Evolutionary conservation across 2,329 filamentous ascomycete genomes (phyloP).

Genomic region (Sporothrix inflata): DNA sequence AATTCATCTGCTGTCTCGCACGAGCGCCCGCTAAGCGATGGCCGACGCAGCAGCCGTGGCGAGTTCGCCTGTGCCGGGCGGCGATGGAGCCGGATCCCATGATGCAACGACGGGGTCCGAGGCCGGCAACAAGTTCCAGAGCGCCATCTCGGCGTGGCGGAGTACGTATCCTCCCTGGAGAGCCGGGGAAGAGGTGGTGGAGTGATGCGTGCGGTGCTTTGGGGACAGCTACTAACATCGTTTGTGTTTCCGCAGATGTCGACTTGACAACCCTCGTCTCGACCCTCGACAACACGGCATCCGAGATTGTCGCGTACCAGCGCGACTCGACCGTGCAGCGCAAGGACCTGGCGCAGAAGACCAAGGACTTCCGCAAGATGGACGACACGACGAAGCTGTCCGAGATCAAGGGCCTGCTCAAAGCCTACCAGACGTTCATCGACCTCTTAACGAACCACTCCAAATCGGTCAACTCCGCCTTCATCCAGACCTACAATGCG

Average conservation of each 20-base stretch:
- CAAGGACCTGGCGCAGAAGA: conserved; percentile 98
- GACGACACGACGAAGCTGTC: conserved; percentile 84
- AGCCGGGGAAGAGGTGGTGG: not conserved
- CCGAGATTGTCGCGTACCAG: conserved; percentile 90
- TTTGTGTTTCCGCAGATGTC: conserved; percentile 63
- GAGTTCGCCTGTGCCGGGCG: conserved; percentile 25
- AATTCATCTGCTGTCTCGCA: not conserved
- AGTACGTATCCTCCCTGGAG: conserved; percentile 58
- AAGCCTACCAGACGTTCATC: conserved; percentile 97
- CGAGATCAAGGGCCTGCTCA: conserved; percentile 87
- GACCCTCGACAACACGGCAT: conserved; percentile 88
- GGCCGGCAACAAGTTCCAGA: conserved; percentile 90
- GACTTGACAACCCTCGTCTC: conserved; percentile 83
- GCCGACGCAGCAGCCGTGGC: conserved; percentile 31
- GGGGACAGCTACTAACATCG: conserved; percentile 21
- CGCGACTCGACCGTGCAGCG: conserved; percentile 93
- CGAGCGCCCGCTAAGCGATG: conserved; percentile 28
- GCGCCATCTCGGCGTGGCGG: conserved; percentile 93
- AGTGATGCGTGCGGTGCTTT: conserved; percentile 15
- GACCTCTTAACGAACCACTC: conserved; percentile 95
- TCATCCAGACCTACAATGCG: conserved; percentile 89
- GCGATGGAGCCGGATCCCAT: conserved; percentile 14
- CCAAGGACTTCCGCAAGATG: conserved; percentile 94
- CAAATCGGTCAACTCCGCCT: conserved; percentile 90
- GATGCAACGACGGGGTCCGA: conserved; percentile 42